Evolutionary conservation across 2,329 filamentous ascomycete genomes (phyloP), one percentile per base, ranked within the genome.

Genomic region (Ophiostoma perfectum): DNA sequence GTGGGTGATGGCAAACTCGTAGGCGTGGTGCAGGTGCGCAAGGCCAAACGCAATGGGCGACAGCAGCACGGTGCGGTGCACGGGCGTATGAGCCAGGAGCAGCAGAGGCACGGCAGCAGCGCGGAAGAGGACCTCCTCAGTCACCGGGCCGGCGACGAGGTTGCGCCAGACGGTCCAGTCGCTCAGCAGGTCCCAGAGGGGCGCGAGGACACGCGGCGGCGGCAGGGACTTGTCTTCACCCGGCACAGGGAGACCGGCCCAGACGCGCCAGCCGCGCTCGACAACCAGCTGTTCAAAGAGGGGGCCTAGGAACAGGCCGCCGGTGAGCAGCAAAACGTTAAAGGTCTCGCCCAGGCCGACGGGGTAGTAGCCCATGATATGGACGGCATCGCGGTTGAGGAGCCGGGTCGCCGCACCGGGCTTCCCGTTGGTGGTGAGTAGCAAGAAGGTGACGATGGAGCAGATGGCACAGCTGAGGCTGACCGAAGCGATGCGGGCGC

Each of bases 21-120:
- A 96, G 77, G 96, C 92, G 79, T 99, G 95, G 79, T 99, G 94
- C 64, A 96, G 79, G 79, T 99, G 95, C 7, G 95, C 93, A 62
- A 97, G 87, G 66, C 94, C 94, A 76, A 98, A 98, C 77, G 97
- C 89, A 11, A 97, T 81, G 6, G 94, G 94, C 1, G 92, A 91
- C 11, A 92, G 80, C 79, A 96, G 92, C 75, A 96, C 86, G 72
- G 91, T 92, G 55, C 81, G 80, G 2, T 75, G 72, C 41, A 82
- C 74, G 60, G 83, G 82, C 66, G 87, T 81, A 62, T 84, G 84
- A 27, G 92, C 88, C 65, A 93, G 81, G 42, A 97, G 80, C 75
- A 97, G 89, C 11, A 97, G 83, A 1, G 94, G 91, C 52, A 97
- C 84, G 66, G 93, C 88, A 72, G 93, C 87, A 3, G 92, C 92